These are phyloP conservation scores for Lithohypha guttulata DNA, from an alignment of 2,329 filamentous ascomycete species.

Conservation along the genomic window DNA sequence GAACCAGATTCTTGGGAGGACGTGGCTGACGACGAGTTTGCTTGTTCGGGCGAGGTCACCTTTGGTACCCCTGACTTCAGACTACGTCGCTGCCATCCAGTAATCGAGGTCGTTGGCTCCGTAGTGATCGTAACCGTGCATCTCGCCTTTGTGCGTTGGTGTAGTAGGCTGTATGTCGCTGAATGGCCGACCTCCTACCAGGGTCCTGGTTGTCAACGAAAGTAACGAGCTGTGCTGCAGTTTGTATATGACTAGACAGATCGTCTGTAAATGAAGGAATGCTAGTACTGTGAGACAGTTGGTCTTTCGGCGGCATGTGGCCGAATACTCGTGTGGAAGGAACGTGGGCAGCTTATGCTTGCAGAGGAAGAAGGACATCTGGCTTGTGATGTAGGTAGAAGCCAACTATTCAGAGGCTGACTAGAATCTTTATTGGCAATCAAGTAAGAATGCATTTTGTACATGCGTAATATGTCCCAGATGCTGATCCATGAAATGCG, in stretches of 20 bases:
- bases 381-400: no score
- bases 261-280: background rate
- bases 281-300: background rate
- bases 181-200: slow-evolving; percentile 20
- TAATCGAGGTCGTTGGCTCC: slow-evolving; percentile 15
- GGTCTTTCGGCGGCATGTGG: slow-evolving; percentile 1
- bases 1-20: no score
- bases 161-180: slow-evolving; percentile 20
- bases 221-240: slow-evolving; percentile 2
- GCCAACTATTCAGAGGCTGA: no score
- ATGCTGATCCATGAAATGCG: no score
- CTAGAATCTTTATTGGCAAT: no score
- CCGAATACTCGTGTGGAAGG: no score
- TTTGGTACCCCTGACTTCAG: no score
- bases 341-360: no score
- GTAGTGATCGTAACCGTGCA: slow-evolving; percentile 14
- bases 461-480: no score
- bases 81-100: no score
- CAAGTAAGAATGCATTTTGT: no score
- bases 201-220: slow-evolving; percentile 21
- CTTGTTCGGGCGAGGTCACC: background rate
- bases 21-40: background rate
- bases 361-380: no score
- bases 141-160: slow-evolving; percentile 20
- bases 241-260: background rate